Percentiles rank a stretch among this genome's conserved stretches.
These are phyloP conservation scores for Globisporangium acanthophoron DNA, from an alignment of 352 stramenopile genomes.

Conservation along the genomic window DNA sequence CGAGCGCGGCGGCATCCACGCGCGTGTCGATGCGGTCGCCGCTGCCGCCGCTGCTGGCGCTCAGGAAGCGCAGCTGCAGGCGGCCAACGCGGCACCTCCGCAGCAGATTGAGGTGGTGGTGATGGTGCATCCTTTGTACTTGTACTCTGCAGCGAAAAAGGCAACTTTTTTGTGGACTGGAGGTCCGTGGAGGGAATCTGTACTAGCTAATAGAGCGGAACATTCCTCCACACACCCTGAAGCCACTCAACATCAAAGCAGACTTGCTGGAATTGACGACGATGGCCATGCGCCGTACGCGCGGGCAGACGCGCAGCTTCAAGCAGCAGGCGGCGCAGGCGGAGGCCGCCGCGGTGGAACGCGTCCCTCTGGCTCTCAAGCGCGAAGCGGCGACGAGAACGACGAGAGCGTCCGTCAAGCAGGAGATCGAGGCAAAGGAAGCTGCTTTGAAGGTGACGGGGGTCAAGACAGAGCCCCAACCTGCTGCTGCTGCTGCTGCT, in stretches of 20 bases:
- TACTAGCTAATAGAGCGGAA: too few species aligned
- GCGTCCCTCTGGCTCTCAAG: not conserved
- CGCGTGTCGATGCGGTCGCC: constrained; percentile 3
- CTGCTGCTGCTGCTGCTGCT: constrained; percentile 4
- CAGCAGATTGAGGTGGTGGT: not conserved
- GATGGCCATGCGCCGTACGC: constrained; percentile 10
- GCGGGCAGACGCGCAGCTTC: constrained; percentile 7
- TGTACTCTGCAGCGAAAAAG: not conserved
- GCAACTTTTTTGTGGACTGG: not conserved
- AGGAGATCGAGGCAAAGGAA: not conserved
- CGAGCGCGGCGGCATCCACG: constrained; percentile 8
- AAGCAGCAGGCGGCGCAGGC: constrained; percentile 5
- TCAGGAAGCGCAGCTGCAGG: not conserved
- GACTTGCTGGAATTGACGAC: not conserved
- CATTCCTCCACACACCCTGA: not conserved
- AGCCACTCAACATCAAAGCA: not conserved
- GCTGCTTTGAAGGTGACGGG: not conserved
- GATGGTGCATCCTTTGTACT: not conserved
- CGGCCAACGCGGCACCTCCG: not conserved
- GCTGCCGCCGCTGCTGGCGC: too few species aligned
- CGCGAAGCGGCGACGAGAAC: not conserved
- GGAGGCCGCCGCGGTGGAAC: not conserved
- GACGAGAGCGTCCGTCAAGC: not conserved
- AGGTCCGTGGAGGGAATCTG: not conserved
- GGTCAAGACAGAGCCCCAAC: constrained; percentile 13